Evolutionary conservation across 495 filamentous ascomycete genomes (phyloP).

Genomic region (Amniculicola lignicola): DNA sequence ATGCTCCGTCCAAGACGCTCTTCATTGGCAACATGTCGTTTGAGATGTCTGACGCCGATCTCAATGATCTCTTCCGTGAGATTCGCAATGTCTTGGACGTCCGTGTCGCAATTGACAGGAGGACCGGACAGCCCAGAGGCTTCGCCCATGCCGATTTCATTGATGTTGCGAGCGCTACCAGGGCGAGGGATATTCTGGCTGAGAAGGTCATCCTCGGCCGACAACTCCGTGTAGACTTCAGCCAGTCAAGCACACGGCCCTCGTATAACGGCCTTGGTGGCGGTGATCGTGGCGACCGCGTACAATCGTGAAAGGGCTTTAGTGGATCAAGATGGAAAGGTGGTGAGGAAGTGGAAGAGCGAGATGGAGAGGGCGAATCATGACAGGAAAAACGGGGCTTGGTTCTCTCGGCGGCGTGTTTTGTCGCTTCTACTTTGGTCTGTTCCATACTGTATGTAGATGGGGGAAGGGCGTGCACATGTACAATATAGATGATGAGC

Average conservation of each 20-base stretch:
- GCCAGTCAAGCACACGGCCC: conserved; percentile 21
- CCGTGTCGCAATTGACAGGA: conserved; percentile 83
- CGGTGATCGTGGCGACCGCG: no score
- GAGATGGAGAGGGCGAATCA: no score
- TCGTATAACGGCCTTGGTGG: background rate
- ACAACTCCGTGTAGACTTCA: conserved; percentile 63
- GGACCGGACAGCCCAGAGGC: conserved; percentile 80
- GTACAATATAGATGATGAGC: no score
- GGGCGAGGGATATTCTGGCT: conserved; percentile 56
- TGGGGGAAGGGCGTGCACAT: no score
- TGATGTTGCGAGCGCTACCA: conserved; percentile 58
- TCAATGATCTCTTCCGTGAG: conserved; percentile 75
- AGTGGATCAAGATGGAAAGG: no score
- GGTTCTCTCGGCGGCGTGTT: no score
- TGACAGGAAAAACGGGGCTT: no score
- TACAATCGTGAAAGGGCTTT: no score
- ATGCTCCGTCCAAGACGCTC: conserved; percentile 60
- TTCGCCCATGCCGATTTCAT: conserved; percentile 89
- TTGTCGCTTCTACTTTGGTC: no score
- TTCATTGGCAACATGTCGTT: conserved; percentile 90
- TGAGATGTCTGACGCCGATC: conserved; percentile 81
- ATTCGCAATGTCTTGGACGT: conserved; percentile 74
- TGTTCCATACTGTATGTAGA: no score
- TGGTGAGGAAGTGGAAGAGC: no score
- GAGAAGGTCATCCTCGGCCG: conserved; percentile 63